Conservation (phyloP, 2,329 filamentous ascomycete genomes). For the Tolypocladium endophyticum region DNA sequence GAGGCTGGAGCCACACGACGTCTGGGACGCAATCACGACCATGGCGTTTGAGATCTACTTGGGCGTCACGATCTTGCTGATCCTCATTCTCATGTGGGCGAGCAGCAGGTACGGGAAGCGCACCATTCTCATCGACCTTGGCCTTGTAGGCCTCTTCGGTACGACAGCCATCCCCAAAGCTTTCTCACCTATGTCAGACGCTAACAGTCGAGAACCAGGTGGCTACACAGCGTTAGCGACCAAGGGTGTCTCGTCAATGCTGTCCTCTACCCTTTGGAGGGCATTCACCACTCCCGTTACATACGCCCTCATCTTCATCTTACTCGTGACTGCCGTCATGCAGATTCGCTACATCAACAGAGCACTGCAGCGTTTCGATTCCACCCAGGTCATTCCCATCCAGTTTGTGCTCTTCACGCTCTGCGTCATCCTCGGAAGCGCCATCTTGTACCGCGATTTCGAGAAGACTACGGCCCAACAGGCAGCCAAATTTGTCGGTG, state of each 20-base stretch:
- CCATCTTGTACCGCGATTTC: constrained; percentile 89
- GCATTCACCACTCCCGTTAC: constrained; percentile 88
- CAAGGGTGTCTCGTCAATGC: constrained; percentile 89
- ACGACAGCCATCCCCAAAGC: constrained; percentile 25
- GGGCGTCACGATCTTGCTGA: constrained; percentile 62
- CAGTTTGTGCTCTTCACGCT: constrained; percentile 97
- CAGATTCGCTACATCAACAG: constrained; percentile 95
- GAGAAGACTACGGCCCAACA: constrained; percentile 66
- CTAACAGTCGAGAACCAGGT: constrained; percentile 36
- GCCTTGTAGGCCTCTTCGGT: constrained; percentile 90
- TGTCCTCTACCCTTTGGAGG: constrained; percentile 82
- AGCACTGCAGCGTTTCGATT: constrained; percentile 81
- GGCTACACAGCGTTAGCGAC: constrained; percentile 96
- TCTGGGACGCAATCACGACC: constrained; percentile 79
- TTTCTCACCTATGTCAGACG: neutral
- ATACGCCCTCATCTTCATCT: constrained; percentile 70
- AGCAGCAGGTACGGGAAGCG: constrained; percentile 77
- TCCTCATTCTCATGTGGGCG: constrained; percentile 66
- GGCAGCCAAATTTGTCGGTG: constrained; percentile 76
- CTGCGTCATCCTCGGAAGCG: constrained; percentile 89
- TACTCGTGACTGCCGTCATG: constrained; percentile 81
- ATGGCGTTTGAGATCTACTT: constrained; percentile 90
- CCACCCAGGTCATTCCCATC: constrained; percentile 93
- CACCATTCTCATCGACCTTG: constrained; percentile 84
- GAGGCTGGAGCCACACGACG: constrained; percentile 81